phyloP scores from a whole-genome alignment of 208 protist species.

The Leishmania braziliensis region DNA sequence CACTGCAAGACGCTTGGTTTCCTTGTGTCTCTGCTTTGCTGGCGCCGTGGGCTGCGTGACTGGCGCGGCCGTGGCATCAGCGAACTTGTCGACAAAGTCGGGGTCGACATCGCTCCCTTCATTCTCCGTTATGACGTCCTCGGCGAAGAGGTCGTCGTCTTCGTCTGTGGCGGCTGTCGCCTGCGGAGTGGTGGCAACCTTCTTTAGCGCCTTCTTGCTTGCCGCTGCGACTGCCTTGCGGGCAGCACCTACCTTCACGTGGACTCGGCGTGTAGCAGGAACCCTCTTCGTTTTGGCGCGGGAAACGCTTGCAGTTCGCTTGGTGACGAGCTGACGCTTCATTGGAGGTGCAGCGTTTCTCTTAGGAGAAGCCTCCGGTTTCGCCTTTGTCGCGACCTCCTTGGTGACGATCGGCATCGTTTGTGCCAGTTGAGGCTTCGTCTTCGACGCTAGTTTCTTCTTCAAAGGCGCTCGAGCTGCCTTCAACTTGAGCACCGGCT shows the following conservation, averaged over 20 bases:
- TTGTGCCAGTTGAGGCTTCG: not conserved
- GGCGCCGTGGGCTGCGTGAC: not conserved
- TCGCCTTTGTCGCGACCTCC: not conserved
- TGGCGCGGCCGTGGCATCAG: not conserved
- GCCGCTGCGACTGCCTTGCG: not conserved
- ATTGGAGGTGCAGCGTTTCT: not conserved
- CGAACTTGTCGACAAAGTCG: not conserved
- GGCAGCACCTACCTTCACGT: not conserved
- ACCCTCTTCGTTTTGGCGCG: not conserved
- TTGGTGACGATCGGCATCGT: not conserved
- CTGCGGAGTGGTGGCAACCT: not conserved
- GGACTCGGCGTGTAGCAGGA: not conserved
- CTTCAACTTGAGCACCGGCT: slow-evolving; percentile 4
- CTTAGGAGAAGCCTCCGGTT: not conserved
- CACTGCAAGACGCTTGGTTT: not conserved
- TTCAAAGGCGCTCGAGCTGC: not conserved
- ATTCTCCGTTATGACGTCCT: slow-evolving; percentile 9
- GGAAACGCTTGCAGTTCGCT: not conserved
- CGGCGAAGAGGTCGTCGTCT: not conserved
- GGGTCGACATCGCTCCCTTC: not conserved
- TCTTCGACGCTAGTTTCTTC: not conserved
- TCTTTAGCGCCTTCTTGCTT: not conserved
- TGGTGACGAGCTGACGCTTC: not conserved
- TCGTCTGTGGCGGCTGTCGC: not conserved
- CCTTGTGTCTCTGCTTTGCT: not conserved